phyloP scores from a whole-genome alignment of 2,329 filamentous ascomycete genomes.

The Pyricularia sp. region DNA sequence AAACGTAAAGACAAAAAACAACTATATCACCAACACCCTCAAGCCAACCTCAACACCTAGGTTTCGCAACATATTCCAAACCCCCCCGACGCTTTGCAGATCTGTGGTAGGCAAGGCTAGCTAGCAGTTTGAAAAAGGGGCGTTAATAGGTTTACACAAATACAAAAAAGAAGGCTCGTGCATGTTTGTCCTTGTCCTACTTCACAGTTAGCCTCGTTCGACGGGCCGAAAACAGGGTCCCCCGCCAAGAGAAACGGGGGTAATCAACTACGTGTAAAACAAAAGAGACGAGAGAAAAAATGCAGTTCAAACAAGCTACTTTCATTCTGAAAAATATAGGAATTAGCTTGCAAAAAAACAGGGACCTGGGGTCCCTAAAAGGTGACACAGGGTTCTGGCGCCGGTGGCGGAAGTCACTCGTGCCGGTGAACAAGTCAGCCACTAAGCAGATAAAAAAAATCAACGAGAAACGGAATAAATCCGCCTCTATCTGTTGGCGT shows the following conservation, averaged over 20 bases:
- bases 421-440: background rate
- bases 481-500: background rate
- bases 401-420: background rate
- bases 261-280: background rate
- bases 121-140: background rate
- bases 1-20: background rate
- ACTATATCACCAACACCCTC: no score
- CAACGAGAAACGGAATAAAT: background rate
- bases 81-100: background rate
- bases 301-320: no score
- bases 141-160: background rate
- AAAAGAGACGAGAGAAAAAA: no score
- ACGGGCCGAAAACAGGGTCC: background rate
- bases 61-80: background rate
- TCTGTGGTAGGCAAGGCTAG: background rate
- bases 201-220: background rate
- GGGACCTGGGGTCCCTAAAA: background rate
- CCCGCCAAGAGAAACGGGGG: background rate
- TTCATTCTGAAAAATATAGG: no score
- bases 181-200: background rate
- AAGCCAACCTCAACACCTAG: background rate
- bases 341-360: background rate
- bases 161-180: background rate
- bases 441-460: background rate
- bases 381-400: background rate